Base-by-base conservation (phyloP, 2,329 filamentous ascomycete species). In the Xylaria polymorpha region DNA sequence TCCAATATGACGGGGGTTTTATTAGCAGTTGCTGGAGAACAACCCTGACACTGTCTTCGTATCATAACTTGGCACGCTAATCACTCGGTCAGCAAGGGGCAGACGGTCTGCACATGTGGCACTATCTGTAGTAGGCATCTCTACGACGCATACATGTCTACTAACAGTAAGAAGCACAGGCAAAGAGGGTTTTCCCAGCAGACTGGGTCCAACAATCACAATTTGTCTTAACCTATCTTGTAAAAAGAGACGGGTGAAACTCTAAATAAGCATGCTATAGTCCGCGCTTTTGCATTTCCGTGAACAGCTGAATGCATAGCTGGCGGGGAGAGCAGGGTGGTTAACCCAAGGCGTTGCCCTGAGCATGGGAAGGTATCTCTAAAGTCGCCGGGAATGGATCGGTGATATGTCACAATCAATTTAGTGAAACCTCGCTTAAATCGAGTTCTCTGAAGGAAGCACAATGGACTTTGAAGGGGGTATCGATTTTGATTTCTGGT, bases 401-500 rank as follows among this genome's bases (percentile, higher is more conserved):
- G 20, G 18, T n/a, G 25, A 14, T 41, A 15, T 39, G 12, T 22
- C 20, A 12, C 6, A 10, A 56, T 20, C 6, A 6, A 43, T 18
- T 18, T 8, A 37, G 14, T 29, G 41, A n/a, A 29, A 48, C 35
- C 61, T 56, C 37, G 37, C 37, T 43, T 20, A 43, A 46, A 2
- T 35, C 10, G 22, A n/a, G 15, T 18, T 20, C 25, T 32, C 10
- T 4, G 39, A 59, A 46, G 1, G 22, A 32, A 32, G 18, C 1
- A 20, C 18, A 14, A 57, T 46, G 32, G 22, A 46, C 32, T 61
- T 61, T 7, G 10, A 61, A 61, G 9, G n/a, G 46, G 59, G 59
- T 61, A 60, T 46, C 46, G 18, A 57, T 48, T 41, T 56, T 7
- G 25, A 48, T 57, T 43, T 55, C 41, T 50, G 43, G 64, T 55